These are phyloP conservation scores for Elsinoe necatrix DNA, from an alignment of 2,329 filamentous ascomycete genomes.

Conservation along the genomic window DNA sequence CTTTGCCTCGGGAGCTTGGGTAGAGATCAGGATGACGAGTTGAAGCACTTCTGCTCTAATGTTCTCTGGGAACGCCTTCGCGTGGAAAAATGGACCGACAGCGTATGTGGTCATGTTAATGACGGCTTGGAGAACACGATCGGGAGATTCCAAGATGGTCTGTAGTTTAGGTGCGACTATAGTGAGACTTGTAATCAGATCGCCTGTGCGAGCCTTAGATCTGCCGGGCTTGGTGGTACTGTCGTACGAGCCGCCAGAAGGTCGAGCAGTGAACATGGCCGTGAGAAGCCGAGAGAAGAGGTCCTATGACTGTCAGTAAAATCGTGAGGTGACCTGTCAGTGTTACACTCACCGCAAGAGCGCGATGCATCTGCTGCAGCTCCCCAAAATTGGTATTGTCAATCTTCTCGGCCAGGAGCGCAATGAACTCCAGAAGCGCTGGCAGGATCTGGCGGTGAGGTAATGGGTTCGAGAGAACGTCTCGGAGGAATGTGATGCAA, in stretches of 20 bases:
- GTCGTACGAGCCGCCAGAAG: constrained; percentile 4
- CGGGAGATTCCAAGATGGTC: constrained; percentile 75
- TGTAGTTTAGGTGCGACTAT: constrained; percentile 71
- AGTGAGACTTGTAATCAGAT: constrained; percentile 72
- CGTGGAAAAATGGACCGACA: constrained; percentile 71
- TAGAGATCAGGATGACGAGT: constrained; percentile 68
- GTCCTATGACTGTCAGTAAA: constrained; percentile 51
- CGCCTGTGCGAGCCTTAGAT: constrained; percentile 49
- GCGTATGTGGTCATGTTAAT: constrained; percentile 75
- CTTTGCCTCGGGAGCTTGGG: constrained; percentile 72
- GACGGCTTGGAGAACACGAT: constrained; percentile 71
- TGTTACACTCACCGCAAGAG: constrained; percentile 61
- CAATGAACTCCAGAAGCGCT: constrained; percentile 76
- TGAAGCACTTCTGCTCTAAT: constrained; percentile 62
- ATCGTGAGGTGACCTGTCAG: neutral
- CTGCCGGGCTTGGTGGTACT: neutral
- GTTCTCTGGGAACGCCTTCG: constrained; percentile 80
- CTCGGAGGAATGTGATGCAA: constrained; percentile 81
- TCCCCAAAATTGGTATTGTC: constrained; percentile 98
- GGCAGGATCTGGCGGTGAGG: constrained; percentile 88
- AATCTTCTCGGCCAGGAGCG: constrained; percentile 85
- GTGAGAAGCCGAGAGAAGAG: constrained; percentile 79
- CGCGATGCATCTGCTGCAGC: constrained; percentile 81
- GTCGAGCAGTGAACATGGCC: constrained; percentile 83
- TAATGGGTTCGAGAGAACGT: constrained; percentile 86